These are phyloP conservation scores for Lactarius psammicola DNA, from an alignment of 768 basidiomycete species.

Conservation along the genomic window DNA sequence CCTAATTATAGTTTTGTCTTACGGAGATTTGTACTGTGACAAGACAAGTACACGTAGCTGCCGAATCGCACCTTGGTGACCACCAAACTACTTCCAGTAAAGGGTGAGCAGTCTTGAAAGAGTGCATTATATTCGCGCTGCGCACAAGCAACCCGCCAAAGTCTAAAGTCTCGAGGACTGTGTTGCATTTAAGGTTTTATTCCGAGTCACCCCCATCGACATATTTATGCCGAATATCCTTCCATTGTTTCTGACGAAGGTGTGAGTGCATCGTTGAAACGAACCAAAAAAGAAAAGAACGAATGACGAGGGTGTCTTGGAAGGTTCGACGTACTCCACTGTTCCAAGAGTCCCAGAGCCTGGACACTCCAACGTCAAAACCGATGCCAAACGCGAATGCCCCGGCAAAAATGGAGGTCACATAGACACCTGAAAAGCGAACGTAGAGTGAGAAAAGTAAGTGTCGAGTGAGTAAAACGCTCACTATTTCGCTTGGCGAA, in stretches of 20 bases:
- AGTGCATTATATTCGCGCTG: constrained; percentile 5
- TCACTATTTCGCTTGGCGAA: constrained; percentile 89
- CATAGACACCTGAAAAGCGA: constrained; percentile 64
- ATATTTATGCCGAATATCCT: constrained; percentile 88
- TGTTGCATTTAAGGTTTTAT: background rate
- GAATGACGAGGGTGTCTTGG: background rate
- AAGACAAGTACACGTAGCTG: background rate
- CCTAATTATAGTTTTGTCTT: background rate
- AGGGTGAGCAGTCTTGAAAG: background rate
- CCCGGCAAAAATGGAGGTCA: constrained; percentile 74
- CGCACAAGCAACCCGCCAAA: background rate
- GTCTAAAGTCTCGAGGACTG: constrained; percentile 10
- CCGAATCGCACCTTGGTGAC: background rate
- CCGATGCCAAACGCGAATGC: constrained; percentile 92
- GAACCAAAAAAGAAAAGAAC: background rate
- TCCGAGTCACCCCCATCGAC: constrained; percentile 38
- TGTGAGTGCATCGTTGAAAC: constrained; percentile 25
- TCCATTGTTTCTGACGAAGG: constrained; percentile 87
- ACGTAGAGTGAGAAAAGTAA: background rate
- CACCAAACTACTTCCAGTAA: background rate
- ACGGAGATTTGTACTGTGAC: background rate
- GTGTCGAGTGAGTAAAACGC: background rate
- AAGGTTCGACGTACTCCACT: constrained; percentile 67
- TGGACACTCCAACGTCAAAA: constrained; percentile 79
- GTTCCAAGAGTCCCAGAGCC: constrained; percentile 92